Evolutionary conservation across 176 grass and related monocot species (phyloP).

Genomic region (Zizania latifolia): DNA sequence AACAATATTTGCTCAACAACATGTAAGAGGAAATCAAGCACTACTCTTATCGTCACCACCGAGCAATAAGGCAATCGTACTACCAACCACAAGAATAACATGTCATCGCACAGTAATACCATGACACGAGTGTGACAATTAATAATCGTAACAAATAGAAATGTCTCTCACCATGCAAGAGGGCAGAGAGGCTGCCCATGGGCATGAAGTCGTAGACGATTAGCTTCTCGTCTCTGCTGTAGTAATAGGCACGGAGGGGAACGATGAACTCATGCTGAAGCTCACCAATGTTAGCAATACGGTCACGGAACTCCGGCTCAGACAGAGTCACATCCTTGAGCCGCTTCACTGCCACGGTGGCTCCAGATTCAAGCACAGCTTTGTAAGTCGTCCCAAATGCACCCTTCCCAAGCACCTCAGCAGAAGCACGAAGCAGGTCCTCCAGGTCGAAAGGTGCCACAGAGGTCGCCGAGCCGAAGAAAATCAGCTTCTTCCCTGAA

Average conservation of each 20-base stretch:
- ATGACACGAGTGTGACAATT: too few relatives aligned
- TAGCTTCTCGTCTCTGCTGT: conserved; percentile 84
- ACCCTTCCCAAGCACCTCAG: conserved; percentile 77
- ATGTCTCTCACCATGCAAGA: conserved; percentile 58
- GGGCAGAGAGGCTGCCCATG: conserved; percentile 64
- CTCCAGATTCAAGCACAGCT: conserved; percentile 53
- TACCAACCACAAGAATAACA: not conserved
- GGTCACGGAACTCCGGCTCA: conserved; percentile 58
- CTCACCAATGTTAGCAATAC: conserved; percentile 46
- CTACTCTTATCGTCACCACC: not conserved
- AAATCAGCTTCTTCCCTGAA: conserved; percentile 61
- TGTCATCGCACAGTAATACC: too few relatives aligned
- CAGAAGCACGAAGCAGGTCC: conserved; percentile 58
- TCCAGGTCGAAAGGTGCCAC: conserved; percentile 54
- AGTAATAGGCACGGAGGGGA: conserved; percentile 75
- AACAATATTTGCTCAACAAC: too few relatives aligned
- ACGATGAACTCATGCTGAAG: conserved; percentile 62
- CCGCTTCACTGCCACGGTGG: conserved; percentile 68
- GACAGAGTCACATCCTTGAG: conserved; percentile 55
- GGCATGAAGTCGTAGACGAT: conserved; percentile 78
- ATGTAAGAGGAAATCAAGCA: too few relatives aligned
- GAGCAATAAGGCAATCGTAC: conserved; percentile 6
- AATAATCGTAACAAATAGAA: not conserved
- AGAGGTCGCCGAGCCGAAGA: conserved; percentile 39
- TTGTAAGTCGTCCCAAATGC: conserved; percentile 79